phyloP scores from a whole-genome alignment of 306 rosid genomes.

The Trifolium dubium region DNA sequence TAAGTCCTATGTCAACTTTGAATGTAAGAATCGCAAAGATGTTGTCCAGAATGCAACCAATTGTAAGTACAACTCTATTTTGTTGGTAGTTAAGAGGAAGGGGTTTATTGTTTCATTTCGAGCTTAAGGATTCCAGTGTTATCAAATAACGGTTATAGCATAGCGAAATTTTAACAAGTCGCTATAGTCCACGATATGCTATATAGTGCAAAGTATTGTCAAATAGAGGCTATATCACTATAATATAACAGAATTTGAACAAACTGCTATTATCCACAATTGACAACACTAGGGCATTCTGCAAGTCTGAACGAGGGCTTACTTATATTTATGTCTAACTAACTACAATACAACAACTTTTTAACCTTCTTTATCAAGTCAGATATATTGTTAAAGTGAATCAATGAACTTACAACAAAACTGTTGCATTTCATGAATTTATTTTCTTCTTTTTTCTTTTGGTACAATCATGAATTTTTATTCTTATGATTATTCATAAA shows the following conservation, averaged over 20 bases:
- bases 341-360: not conserved
- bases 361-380: not conserved
- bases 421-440: too few relatives aligned
- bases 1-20: slow-evolving; percentile 63
- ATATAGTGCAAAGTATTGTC: not conserved
- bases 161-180: not conserved
- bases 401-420: too few relatives aligned
- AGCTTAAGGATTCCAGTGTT: not conserved
- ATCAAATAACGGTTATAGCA: not conserved
- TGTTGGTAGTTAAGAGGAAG: slow-evolving; percentile 11
- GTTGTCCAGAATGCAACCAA: slow-evolving; percentile 51
- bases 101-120: slow-evolving; percentile 2
- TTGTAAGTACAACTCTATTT: slow-evolving; percentile 35
- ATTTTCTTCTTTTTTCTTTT: too few relatives aligned
- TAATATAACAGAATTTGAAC: not conserved
- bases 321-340: not conserved
- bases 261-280: not conserved
- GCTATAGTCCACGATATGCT: not conserved
- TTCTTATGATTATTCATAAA: too few relatives aligned
- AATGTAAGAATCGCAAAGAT: slow-evolving; percentile 63
- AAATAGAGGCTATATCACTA: not conserved
- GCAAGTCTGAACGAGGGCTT: not conserved
- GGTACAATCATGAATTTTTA: too few relatives aligned
- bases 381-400: too few relatives aligned
- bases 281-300: not conserved